phyloP scores from a whole-genome alignment of 208 protist species.

The Angomonas deanei region DNA sequence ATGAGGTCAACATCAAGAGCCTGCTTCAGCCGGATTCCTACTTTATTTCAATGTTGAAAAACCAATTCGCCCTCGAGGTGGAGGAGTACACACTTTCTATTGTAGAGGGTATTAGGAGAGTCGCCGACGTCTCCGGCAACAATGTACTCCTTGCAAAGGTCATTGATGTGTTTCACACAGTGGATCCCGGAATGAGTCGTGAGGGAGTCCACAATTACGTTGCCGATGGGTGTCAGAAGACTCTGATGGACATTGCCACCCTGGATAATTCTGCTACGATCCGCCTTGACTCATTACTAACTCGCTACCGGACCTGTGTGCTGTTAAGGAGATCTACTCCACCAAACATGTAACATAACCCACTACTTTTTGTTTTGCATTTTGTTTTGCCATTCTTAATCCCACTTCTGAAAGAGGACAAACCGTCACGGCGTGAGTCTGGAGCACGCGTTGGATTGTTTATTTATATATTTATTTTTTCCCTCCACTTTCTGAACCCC shows the following conservation, averaged over 20 bases:
- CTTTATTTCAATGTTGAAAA: slow-evolving; percentile 61
- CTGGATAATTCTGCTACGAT: slow-evolving; percentile 32
- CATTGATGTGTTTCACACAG: slow-evolving; percentile 23
- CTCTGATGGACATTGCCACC: slow-evolving; percentile 53
- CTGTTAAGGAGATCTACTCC: slow-evolving; percentile 51
- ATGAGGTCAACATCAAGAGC: slow-evolving; percentile 14
- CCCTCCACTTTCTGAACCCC: too few relatives aligned
- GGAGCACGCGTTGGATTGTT: too few relatives aligned
- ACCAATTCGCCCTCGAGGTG: slow-evolving; percentile 63
- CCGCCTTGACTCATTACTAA: slow-evolving; percentile 40
- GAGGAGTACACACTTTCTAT: slow-evolving; percentile 73
- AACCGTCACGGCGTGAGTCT: too few relatives aligned
- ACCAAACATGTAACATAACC: slow-evolving; percentile 12
- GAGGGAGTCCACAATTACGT: slow-evolving; percentile 41
- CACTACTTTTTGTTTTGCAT: slow-evolving; percentile 10
- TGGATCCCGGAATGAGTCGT: slow-evolving; percentile 40
- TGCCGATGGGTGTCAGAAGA: slow-evolving; percentile 51
- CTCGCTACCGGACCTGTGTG: slow-evolving; percentile 52
- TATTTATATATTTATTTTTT: too few relatives aligned
- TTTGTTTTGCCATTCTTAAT: slow-evolving; percentile 2
- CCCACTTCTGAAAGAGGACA: too few relatives aligned
- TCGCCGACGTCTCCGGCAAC: slow-evolving; percentile 28
- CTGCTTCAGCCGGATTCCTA: slow-evolving; percentile 44
- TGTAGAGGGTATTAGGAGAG: slow-evolving; percentile 51
- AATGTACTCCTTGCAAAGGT: slow-evolving; percentile 42